Evolutionary conservation across 345 rosid genomes (phyloP).

Genomic region (Syzygium aromaticum): DNA sequence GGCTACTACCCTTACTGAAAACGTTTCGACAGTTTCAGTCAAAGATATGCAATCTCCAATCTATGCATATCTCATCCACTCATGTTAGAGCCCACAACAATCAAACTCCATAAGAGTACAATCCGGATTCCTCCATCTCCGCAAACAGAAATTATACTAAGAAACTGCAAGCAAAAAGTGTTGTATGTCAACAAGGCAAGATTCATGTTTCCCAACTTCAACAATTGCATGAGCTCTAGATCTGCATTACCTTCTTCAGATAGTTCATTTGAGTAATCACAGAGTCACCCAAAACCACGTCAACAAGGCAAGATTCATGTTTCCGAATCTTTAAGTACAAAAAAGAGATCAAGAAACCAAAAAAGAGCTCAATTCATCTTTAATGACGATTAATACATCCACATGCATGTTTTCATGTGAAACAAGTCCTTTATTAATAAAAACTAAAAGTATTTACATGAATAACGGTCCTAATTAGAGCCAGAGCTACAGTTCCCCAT

Average conservation of each 20-base stretch:
- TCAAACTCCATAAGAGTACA: not conserved
- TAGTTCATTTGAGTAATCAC: slow-evolving; percentile 61
- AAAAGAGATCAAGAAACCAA: not conserved
- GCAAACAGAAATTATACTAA: not conserved
- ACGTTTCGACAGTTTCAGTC: no score
- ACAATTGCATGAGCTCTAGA: not conserved
- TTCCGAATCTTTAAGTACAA: no score
- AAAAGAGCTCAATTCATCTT: not conserved
- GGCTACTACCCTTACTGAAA: no score
- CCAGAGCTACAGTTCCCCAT: not conserved
- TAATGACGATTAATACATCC: not conserved
- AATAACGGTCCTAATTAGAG: not conserved
- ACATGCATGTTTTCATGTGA: no score
- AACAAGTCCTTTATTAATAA: not conserved
- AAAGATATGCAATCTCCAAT: not conserved
- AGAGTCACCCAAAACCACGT: slow-evolving; percentile 33
- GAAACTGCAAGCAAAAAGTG: not conserved
- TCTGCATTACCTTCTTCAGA: slow-evolving; percentile 44
- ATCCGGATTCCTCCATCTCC: not conserved
- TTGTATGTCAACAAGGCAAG: not conserved
- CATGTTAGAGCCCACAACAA: not conserved
- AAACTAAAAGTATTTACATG: not conserved
- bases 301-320: no score
- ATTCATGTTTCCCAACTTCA: not conserved
- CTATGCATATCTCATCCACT: not conserved